Evolutionary conservation across 305 asterid genomes (phyloP).

Genomic region (Fraxinus floribunda): DNA sequence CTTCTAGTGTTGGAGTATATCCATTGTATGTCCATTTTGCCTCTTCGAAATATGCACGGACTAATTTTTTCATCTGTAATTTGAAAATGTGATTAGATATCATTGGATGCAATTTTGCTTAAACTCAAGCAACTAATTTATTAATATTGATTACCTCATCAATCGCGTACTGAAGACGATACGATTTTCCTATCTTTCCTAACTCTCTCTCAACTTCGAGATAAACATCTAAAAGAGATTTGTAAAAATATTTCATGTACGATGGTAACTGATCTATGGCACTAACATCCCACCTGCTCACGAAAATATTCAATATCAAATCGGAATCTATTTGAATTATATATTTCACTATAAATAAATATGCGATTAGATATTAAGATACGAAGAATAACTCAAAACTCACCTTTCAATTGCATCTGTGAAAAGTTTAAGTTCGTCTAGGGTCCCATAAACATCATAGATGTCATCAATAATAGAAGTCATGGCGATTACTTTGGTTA

Average conservation of each 20-base stretch:
- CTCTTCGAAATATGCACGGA: constrained; percentile 31
- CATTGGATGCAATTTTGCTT: not conserved
- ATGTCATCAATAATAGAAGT: constrained; percentile 18
- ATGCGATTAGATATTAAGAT: not conserved
- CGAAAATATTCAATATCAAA: not conserved
- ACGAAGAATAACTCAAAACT: not conserved
- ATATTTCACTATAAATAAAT: not conserved
- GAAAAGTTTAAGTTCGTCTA: constrained; percentile 20
- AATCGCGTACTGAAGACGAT: constrained; percentile 4
- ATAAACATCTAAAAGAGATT: constrained; percentile 31
- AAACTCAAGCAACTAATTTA: not conserved
- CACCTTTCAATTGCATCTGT: constrained; percentile 25
- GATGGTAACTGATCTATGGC: constrained; percentile 29
- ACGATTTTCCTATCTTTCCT: not conserved
- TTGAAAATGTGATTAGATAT: not conserved
- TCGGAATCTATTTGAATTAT: not conserved
- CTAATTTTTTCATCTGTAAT: constrained; percentile 41
- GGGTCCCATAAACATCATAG: constrained; percentile 22
- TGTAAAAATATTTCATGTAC: constrained; percentile 30
- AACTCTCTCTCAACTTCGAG: constrained; percentile 16
- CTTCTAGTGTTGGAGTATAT: constrained; percentile 36
- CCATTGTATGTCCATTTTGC: constrained; percentile 36
- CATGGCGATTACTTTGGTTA: constrained; percentile 10
- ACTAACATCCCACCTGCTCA: constrained; percentile 34
- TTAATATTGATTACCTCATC: not conserved